Evolutionary conservation across 805 yeast genomes (phyloP), one percentile per base, ranked within the genome.

Genomic region (Candida bentonensis): DNA sequence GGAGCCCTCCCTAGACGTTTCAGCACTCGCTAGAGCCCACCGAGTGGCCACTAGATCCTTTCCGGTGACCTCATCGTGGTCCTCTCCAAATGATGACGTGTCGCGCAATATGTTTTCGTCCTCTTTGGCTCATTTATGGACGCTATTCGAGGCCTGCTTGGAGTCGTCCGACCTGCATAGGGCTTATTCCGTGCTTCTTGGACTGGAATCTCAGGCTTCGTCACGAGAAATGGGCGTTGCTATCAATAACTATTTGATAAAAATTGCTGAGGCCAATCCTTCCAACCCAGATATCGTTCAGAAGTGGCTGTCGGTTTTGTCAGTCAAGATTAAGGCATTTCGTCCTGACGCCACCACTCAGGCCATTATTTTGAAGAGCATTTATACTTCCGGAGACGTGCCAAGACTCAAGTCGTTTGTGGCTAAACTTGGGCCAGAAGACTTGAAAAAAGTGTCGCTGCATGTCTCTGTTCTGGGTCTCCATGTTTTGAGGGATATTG

Each of bases 111-210:
- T 56, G 3, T 59, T 58, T 57, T 70, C 81, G 3, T 73, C 72
- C 55, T 80, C 76, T 49, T 72, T 74, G n/a, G 66, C 69, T 44
- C 80, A 80, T 53, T 66, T 81, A 17, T 86, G 88, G 78, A 74
- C 88, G 2, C 62, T 86, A 27, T 67, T 85, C 34, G 95, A 86
- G 53, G 89, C 92, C 0, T 79, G 88, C 51, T 56, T 86, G 25
- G 74, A 76, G 39, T 72, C 82, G 26, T 70, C 71, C 44, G 81
- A 82, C 55, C 73, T 70, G 51, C 73, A 70, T 21, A 68, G 95
- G 54, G 94, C 95, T 0, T 77, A 75, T 50, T 64, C 78, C 21
- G 76, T 85, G 20, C 61, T 86, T 34, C 66, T 69, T 44, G 78
- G 87, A 2, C 66, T 85, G 41, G 70, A 20, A 59, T 76, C 20